Evolutionary conservation across 2,329 filamentous ascomycete species (phyloP).

Genomic region (Beauveria pseudobassiana): DNA sequence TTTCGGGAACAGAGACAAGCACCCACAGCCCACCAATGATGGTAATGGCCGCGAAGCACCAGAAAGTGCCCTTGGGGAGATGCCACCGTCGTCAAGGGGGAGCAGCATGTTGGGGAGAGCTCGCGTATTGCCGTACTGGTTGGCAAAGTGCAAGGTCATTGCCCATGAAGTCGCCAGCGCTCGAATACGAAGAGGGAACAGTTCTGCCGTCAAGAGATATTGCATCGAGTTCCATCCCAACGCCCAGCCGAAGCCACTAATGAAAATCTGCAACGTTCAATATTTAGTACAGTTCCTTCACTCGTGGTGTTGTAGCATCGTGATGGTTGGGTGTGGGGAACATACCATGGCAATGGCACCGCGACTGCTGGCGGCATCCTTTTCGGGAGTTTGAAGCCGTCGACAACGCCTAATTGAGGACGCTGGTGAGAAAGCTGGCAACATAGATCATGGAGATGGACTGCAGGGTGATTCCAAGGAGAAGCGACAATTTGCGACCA

Average conservation of each 20-base stretch:
- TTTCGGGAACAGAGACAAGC: conserved; percentile 67
- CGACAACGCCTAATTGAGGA: conserved; percentile 46
- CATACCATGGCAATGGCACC: conserved; percentile 59
- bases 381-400: conserved; percentile 37
- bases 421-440: conserved; percentile 52
- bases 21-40: conserved; percentile 62
- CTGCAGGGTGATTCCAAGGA: conserved; percentile 54
- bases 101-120: conserved; percentile 71
- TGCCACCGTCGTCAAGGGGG: conserved; percentile 33
- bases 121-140: conserved; percentile 70
- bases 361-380: conserved; percentile 49
- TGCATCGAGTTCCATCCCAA: conserved; percentile 70
- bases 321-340: neutral
- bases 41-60: conserved; percentile 66
- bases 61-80: conserved; percentile 62
- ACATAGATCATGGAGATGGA: conserved; percentile 56
- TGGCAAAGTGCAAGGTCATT: conserved; percentile 73
- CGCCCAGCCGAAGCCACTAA: conserved; percentile 63
- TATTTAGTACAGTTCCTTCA: too few relatives aligned
- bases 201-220: conserved; percentile 69
- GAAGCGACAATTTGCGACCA: conserved; percentile 61
- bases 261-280: conserved; percentile 41
- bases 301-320: neutral
- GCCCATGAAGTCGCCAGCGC: conserved; percentile 63
- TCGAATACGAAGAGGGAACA: conserved; percentile 68